Evolutionary conservation across 2,329 filamentous ascomycete species (phyloP).

Genomic region (Colletotrichum tofieldiae): DNA sequence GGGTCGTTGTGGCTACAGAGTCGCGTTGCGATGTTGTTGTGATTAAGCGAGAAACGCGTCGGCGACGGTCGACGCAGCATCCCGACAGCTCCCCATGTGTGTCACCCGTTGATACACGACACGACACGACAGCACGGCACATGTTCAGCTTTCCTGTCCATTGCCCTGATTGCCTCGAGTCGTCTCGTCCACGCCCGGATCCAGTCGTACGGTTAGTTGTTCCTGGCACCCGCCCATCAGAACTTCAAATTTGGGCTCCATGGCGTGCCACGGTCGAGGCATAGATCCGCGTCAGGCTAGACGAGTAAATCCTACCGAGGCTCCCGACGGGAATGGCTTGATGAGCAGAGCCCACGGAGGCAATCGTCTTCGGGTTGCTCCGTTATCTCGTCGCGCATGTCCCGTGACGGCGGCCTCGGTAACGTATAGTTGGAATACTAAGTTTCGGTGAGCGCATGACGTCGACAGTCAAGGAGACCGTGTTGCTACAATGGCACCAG

Average conservation of each 20-base stretch:
- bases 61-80: background rate
- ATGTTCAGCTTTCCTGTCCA: background rate
- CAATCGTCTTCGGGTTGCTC: background rate
- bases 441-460: background rate
- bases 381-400: background rate
- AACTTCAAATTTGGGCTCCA: background rate
- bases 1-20: constrained; percentile 25
- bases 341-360: background rate
- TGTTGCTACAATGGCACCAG: background rate
- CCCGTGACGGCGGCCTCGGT: background rate
- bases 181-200: background rate
- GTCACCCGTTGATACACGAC: background rate
- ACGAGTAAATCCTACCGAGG: background rate
- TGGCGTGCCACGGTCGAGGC: background rate
- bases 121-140: background rate
- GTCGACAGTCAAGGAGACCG: background rate
- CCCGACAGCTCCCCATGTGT: background rate
- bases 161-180: background rate
- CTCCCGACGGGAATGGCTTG: background rate
- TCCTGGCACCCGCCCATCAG: background rate
- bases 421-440: background rate
- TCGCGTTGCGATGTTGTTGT: constrained; percentile 38
- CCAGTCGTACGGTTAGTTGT: background rate
- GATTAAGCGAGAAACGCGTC: constrained; percentile 31
- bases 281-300: background rate